These are phyloP conservation scores for Ceratocystis colombiana DNA, from an alignment of 2,329 filamentous ascomycete species.

Conservation along the genomic window DNA sequence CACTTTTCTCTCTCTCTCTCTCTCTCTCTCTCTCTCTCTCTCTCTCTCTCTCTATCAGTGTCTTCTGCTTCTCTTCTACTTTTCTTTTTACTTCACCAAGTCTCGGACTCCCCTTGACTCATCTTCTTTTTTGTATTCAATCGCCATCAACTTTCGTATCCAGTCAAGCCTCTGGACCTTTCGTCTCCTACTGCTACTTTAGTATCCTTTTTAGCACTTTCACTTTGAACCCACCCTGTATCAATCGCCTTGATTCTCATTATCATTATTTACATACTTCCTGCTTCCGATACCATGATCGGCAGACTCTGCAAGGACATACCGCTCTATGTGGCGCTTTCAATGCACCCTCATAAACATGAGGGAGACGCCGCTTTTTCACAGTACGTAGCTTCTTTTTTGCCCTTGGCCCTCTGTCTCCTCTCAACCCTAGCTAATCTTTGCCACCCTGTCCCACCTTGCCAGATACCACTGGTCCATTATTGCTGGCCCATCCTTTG, in stretches of 20 bases:
- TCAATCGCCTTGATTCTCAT: not conserved
- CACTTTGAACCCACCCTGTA: not conserved
- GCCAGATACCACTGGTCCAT: conserved; percentile 24
- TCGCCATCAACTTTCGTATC: not conserved
- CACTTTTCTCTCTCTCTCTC: not conserved
- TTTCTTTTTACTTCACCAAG: not conserved
- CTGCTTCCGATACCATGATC: conserved; percentile 11
- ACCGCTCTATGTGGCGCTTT: conserved; percentile 24
- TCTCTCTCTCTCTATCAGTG: not conserved
- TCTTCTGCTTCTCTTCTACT: not conserved
- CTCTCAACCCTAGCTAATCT: not conserved
- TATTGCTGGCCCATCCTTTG: conserved; percentile 20
- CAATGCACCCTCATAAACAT: conserved; percentile 23
- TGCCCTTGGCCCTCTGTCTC: not conserved
- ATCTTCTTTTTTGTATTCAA: conserved; percentile 2
- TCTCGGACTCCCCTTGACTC: not conserved
- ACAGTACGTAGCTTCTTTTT: conserved; percentile 16
- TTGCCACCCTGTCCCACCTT: not conserved
- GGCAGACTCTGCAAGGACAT: conserved; percentile 11
- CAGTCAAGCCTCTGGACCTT: not conserved
- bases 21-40: not conserved
- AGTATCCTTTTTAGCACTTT: conserved; percentile 7
- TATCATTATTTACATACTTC: not conserved
- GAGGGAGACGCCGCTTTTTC: conserved; percentile 20
- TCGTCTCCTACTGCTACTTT: not conserved